A percentile compares a stretch with the other conserved stretches of the same genome.
These are phyloP conservation scores for Calonectria pauciramosa DNA, from an alignment of 2,329 filamentous ascomycete genomes.

Conservation along the genomic window DNA sequence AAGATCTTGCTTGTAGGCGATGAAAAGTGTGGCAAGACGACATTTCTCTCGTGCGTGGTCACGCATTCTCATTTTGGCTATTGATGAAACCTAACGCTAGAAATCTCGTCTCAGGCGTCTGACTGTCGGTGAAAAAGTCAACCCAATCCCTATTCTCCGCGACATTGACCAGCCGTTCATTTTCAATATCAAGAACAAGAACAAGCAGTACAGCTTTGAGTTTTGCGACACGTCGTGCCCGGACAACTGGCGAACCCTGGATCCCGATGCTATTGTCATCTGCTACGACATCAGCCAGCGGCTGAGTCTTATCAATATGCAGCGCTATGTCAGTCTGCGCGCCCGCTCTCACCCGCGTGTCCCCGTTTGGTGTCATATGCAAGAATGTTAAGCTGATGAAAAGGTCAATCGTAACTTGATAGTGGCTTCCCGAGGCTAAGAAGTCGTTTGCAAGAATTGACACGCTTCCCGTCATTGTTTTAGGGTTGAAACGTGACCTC, in stretches of 20 bases:
- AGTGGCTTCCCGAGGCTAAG: conserved; percentile 72
- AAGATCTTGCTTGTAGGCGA: conserved; percentile 72
- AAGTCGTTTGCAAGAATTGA: conserved; percentile 62
- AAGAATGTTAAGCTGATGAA: conserved; percentile 9
- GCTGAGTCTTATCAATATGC: conserved; percentile 70
- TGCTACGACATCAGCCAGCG: conserved; percentile 75
- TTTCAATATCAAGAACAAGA: conserved; percentile 64
- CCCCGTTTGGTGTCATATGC: neutral
- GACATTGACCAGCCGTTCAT: conserved; percentile 73
- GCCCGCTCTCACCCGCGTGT: neutral
- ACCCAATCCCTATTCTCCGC: conserved; percentile 63
- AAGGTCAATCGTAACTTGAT: neutral
- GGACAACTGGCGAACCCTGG: conserved; percentile 70
- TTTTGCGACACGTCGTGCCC: conserved; percentile 73
- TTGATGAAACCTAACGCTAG: conserved; percentile 28
- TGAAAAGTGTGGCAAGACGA: conserved; percentile 71
- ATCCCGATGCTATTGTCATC: conserved; percentile 70
- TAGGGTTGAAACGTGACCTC: conserved; percentile 73
- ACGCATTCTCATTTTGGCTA: conserved; percentile 13
- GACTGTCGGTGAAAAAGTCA: conserved; percentile 59
- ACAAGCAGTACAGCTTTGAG: conserved; percentile 64
- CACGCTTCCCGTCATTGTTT: conserved; percentile 66
- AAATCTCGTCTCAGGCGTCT: conserved; percentile 59
- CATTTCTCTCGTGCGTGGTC: conserved; percentile 70
- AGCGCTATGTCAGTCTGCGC: conserved; percentile 62